Evolutionary conservation across 768 basidiomycete genomes (phyloP), one percentile per base, ranked within the genome.

Genomic region (Amanita muscaria): DNA sequence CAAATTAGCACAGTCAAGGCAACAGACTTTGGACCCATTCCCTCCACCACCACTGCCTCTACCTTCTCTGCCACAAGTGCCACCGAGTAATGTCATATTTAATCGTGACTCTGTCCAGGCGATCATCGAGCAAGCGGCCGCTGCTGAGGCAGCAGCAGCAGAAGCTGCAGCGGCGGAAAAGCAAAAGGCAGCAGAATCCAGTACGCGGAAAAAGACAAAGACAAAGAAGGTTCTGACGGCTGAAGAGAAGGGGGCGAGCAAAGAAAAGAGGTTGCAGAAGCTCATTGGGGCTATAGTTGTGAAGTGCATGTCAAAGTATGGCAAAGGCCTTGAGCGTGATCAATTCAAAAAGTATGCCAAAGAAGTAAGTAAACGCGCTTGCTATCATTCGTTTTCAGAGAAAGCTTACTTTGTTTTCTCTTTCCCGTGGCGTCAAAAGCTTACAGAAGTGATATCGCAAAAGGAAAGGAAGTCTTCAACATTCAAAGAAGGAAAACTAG

Each of bases 271-370:
- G 49, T 57, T 96, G 50, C 57, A 80, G 51, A 88, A 88, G 59
- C 71, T 97, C 27, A 79, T 98, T 14, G 87, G 90, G 5, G 79
- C 80, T 1, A 80, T 94, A 5, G 94, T 99, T 31, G 94, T 99
- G 30, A 85, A 81, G 62, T 80, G 73, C 47, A 92, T 98, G 91
- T 86, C 82, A 47, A 96, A 92, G 67, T 82, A 97, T 57, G 72
- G 79, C 40, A 71, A 80, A 43, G 65, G 79, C 35, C 74, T 96
- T 60, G 76, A 80, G 44, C 74, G 76, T 40, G 91, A 96, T 5
- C 60, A 70, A 42, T 97, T 98, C 76, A 99, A 99, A 72, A 82
- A 83, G 58, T 80, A 96, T 58, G 96, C 96, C 2, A 90, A 91
- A 59, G 90, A 97, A 77, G 94, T 90, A 50, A 49, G 74, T 43